A percentile compares a stretch with the other conserved stretches of the same genome.
Evolutionary conservation across 768 basidiomycete species (phyloP).

Genomic region (Auricularia cornea): DNA sequence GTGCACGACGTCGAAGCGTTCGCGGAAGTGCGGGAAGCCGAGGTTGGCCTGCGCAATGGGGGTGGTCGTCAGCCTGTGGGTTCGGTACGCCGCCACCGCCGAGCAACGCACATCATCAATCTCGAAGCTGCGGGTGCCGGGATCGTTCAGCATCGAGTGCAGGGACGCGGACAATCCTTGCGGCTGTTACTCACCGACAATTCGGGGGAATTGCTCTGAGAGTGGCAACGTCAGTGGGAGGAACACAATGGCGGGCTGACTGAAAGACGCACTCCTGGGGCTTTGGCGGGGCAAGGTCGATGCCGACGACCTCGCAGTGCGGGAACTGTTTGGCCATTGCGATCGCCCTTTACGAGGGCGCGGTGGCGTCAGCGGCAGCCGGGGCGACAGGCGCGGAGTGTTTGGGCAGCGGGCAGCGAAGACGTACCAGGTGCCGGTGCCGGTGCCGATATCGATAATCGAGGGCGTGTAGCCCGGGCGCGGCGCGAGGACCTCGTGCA

Average conservation of each 20-base stretch:
- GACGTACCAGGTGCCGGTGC: conserved; percentile 26
- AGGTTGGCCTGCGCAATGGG: conserved; percentile 20
- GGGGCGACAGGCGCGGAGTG: neutral
- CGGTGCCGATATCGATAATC: conserved; percentile 24
- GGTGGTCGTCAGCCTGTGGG: neutral
- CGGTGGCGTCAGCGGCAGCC: neutral
- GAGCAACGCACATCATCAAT: conserved; percentile 25
- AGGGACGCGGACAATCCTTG: neutral
- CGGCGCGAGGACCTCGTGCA: conserved; percentile 21
- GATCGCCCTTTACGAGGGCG: conserved; percentile 18
- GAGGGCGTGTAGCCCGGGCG: conserved; percentile 16
- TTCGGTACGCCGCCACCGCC: neutral
- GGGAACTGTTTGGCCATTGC: conserved; percentile 27
- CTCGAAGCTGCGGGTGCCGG: conserved; percentile 19
- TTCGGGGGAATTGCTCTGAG: conserved; percentile 15
- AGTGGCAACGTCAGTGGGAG: neutral
- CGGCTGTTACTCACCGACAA: conserved; percentile 18
- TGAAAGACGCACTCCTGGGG: conserved; percentile 8
- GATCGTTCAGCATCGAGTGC: neutral
- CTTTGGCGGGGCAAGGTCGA: conserved; percentile 24
- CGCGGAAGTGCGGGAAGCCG: conserved; percentile 25
- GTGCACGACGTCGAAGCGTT: conserved; percentile 25
- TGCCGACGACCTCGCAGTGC: conserved; percentile 25
- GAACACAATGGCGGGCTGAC: neutral
- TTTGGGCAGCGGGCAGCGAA: too few species aligned